Evolutionary conservation across 306 rosid species (phyloP), one percentile per base, ranked within the genome.

Genomic region (Vigna angularis): DNA sequence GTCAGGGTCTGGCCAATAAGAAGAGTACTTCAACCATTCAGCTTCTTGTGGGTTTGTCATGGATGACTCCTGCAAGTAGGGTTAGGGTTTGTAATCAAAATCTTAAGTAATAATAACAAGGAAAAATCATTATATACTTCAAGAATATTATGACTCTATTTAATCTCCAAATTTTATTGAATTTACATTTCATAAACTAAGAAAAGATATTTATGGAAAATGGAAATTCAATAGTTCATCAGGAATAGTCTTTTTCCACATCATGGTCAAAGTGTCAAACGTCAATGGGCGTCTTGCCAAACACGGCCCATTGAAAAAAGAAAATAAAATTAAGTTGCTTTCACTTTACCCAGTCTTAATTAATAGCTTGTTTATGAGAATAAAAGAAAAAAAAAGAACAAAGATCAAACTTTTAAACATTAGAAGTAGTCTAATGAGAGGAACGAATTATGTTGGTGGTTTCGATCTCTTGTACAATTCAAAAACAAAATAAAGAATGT

Each of bases 1-100:
- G 90, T 90, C 90, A 66, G 98, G 90, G 74, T 93, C 98, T 69
- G 96, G 94, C 98, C 98, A 93, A 78, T 88, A 93, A 50, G 97
- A 71, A 70, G 98, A 90, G 84, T 91, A 93, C 87, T 93, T 93
- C 91, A 93, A 81, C 98, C 98, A 93, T 58, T 93, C 98, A 72
- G 97, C 78, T 80, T 91, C 98, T 79, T 92, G 93, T 18, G 86
- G 87, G 81, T 90, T 93, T 79, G 87, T 42, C 63, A 93, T 87
- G 57, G 97, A 86, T 73, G 95, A 84, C 66, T 90, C 98, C 98
- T 91, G 87, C 76, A 32, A 72, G 17, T 7, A 86, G 85, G 82
- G 66, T 81, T 83, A 78, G 81, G 83, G 82, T 71, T 70, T 78
- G 3, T 66, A 49, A 44, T 17, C 20, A 38, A 17, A 65, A n/a